Evolutionary conservation across 257 asterid species (phyloP).

Genomic region (Apocynum venetum): DNA sequence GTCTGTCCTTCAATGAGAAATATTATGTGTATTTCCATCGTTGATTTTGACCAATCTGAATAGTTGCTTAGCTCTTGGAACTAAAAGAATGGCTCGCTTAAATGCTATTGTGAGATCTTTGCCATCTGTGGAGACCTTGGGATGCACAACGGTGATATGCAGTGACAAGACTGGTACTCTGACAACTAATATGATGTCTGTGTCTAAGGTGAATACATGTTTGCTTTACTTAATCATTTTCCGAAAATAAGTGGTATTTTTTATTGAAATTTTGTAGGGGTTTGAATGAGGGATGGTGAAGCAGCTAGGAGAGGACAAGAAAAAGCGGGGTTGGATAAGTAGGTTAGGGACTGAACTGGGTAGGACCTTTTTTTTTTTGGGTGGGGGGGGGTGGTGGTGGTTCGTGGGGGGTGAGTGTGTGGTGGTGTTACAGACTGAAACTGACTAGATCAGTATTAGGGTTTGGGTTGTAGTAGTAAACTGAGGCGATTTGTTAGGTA

Average conservation of each 20-base stretch:
- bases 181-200: conserved; percentile 99
- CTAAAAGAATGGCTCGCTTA: conserved; percentile 97
- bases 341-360: not conserved
- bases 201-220: conserved; percentile 61
- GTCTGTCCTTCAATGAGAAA: not conserved
- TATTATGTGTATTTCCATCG: not conserved
- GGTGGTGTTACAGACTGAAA: not conserved
- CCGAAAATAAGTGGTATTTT: not conserved
- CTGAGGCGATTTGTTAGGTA: not conserved
- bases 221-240: conserved; percentile 9
- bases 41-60: conserved; percentile 2
- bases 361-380: not conserved
- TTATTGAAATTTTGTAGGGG: not conserved
- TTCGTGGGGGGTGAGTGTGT: too few relatives aligned
- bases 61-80: conserved; percentile 99
- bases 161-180: conserved; percentile 99
- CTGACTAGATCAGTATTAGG: not conserved
- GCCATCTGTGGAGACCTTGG: conserved; percentile 99
- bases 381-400: too few relatives aligned
- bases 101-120: conserved; percentile 97
- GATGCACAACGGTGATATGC: conserved; percentile 99
- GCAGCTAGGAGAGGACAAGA: not conserved
- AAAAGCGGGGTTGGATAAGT: not conserved
- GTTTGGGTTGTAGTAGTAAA: not conserved
- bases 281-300: not conserved